These are phyloP conservation scores for Ceratopteris richardii DNA, from an alignment of 75 land plant genomes.

Conservation along the genomic window DNA sequence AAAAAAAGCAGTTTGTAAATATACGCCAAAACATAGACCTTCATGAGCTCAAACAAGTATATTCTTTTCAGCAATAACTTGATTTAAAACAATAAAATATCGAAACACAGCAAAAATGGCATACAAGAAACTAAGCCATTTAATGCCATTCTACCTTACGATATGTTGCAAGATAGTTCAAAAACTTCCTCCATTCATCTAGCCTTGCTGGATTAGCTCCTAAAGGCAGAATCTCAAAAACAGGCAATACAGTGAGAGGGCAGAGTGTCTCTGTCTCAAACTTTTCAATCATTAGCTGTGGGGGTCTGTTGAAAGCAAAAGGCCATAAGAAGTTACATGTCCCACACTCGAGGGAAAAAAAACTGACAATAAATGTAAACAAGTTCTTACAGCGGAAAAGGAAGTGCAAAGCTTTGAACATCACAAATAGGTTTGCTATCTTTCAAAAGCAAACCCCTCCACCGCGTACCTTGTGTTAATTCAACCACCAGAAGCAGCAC, in stretches of 20 bases:
- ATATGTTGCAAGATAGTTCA: background rate
- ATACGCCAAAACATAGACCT: no score
- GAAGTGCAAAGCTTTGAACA: background rate
- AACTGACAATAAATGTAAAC: background rate
- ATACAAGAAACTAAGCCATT: no score
- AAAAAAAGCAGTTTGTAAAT: background rate
- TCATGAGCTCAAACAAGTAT: background rate
- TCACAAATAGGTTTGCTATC: slow-evolving; percentile 4
- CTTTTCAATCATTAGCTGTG: background rate
- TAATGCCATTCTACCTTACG: background rate
- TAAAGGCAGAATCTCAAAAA: background rate
- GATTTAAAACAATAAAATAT: background rate
- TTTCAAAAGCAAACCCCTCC: slow-evolving; percentile 6
- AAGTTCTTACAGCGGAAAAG: slow-evolving; percentile 5
- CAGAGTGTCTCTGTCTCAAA: background rate
- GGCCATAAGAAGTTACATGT: background rate
- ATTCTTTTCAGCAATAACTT: background rate
- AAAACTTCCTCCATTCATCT: background rate
- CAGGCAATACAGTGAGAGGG: background rate
- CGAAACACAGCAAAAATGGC: background rate
- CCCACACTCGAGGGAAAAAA: background rate
- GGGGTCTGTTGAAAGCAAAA: background rate
- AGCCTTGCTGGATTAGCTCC: slow-evolving; percentile 2
- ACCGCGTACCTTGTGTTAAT: no score
- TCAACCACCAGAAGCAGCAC: no score